These are phyloP conservation scores for Auricularia cornea DNA, from an alignment of 768 basidiomycete species.

Conservation along the genomic window DNA sequence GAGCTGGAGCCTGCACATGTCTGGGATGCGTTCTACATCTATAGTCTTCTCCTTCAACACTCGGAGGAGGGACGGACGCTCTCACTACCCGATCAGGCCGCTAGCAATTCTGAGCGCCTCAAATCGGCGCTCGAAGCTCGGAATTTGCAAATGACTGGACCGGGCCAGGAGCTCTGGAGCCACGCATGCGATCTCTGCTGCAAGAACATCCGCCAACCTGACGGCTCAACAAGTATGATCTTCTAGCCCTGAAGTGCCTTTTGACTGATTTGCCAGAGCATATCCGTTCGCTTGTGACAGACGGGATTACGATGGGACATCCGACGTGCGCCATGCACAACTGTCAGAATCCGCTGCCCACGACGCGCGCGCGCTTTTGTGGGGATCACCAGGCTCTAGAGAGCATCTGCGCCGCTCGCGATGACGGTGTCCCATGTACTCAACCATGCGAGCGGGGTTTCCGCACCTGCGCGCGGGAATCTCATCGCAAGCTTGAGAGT, in stretches of 20 bases:
- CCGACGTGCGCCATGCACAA: conserved; percentile 16
- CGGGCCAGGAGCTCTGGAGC: conserved; percentile 1
- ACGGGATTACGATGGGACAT: conserved; percentile 21
- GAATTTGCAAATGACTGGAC: not conserved
- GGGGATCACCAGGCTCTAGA: not conserved
- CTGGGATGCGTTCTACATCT: conserved; percentile 6
- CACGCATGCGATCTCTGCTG: conserved; percentile 4
- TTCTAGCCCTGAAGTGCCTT: not conserved
- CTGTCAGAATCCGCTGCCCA: conserved; percentile 10
- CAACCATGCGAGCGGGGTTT: not conserved
- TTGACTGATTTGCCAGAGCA: not conserved
- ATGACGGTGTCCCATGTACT: not conserved
- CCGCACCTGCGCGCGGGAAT: not conserved
- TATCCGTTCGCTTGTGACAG: conserved; percentile 9
- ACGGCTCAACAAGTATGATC: not conserved
- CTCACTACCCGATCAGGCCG: not conserved
- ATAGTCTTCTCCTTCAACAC: conserved; percentile 1
- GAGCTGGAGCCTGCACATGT: conserved; percentile 4
- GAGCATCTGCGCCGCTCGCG: not conserved
- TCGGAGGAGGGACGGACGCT: not conserved
- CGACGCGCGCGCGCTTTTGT: conserved; percentile 12
- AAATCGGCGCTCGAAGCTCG: not conserved
- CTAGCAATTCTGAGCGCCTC: not conserved
- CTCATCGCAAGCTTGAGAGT: not conserved
- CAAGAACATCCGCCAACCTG: not conserved